A percentile compares a stretch with the other conserved stretches of the same genome.
Evolutionary conservation across 306 rosid species (phyloP).

Genomic region (Bauhinia variegata): DNA sequence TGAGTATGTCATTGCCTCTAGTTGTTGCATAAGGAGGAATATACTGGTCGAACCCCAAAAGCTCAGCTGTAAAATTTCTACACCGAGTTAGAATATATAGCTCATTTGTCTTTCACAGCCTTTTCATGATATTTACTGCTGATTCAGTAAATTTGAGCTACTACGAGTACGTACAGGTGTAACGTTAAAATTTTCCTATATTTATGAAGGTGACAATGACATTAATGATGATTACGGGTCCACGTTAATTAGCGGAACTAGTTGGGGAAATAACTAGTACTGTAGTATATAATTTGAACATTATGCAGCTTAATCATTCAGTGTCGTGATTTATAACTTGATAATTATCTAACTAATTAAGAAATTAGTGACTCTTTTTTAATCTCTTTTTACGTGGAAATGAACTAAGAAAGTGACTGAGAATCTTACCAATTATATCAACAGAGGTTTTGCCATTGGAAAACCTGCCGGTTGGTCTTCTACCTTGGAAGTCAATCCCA

Average conservation of each 20-base stretch:
- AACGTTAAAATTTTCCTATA: conserved; percentile 26
- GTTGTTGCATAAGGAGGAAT: conserved; percentile 67
- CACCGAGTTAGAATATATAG: conserved; percentile 12
- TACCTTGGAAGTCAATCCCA: conserved; percentile 71
- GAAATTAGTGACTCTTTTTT: too few species aligned
- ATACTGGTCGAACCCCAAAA: conserved; percentile 73
- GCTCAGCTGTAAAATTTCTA: conserved; percentile 67
- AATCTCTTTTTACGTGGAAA: too few species aligned
- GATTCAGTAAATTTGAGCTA: conserved; percentile 11
- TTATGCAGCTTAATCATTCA: too few species aligned
- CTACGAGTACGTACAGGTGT: conserved; percentile 11
- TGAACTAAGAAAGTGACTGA: not conserved
- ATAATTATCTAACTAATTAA: too few species aligned
- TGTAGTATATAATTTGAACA: too few species aligned
- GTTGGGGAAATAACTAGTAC: too few species aligned
- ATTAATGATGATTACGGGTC: not conserved
- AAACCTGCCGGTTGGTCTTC: conserved; percentile 80
- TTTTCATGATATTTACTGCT: conserved; percentile 29
- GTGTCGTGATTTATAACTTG: too few species aligned
- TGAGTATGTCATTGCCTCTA: conserved; percentile 64
- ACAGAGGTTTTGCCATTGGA: conserved; percentile 82
- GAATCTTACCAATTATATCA: conserved; percentile 71
- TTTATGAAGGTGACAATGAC: too few species aligned
- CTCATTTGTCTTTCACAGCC: not conserved
- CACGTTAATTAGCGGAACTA: not conserved